Base-by-base conservation (phyloP, 306 rosid genomes). In the Hippophae rhamnoides region DNA sequence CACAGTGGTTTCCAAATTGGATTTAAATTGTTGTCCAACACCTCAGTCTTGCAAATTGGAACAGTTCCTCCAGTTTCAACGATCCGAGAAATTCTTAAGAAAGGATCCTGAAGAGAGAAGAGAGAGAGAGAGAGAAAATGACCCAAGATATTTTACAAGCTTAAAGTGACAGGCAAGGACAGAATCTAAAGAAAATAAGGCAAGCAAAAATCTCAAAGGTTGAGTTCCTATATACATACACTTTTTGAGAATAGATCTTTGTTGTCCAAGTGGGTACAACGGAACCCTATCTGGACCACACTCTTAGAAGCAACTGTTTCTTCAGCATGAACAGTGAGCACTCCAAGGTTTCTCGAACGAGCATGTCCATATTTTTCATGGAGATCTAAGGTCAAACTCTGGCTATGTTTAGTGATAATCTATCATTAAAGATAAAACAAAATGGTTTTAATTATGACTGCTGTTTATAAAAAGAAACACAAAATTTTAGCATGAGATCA, bases 11-110 rank as follows among this genome's bases (percentile, higher is more conserved):
- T 92, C 98, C 98, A 87, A 65, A 56, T 74, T 50, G 98, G 98
- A 76, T 85, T 81, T 65, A 81, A 76, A 61, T 80, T 73, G 76
- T 85, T 69, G 57, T 87, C 70, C 54, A 82, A 64, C 56, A 79
- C 96, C 78, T 87, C 96, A 41, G 96, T 92, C 75, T 83, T 92
- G 85, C 93, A 87, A 48, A 92, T 85, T 67, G 96, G 98, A 69
- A 87, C 43, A 57, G 77, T 69, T 13, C 81, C 82, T 60, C 96
- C 98, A 47, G 42, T 78, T 74, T 92, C 98, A 64, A 81, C 82
- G n/a, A 83, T 58, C 78, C 84, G 80, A 40, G 93, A 92, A 59
- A 92, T 64, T 78, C 80, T 74, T 65, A 92, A 64, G 73, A 92
- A 92, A 60, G 96, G 96, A 70, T 87, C 95, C 98, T 92, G 31